Conservation (phyloP, 192 early-diverging fungal species). For the Phlyctochytrium planicorne region DNA sequence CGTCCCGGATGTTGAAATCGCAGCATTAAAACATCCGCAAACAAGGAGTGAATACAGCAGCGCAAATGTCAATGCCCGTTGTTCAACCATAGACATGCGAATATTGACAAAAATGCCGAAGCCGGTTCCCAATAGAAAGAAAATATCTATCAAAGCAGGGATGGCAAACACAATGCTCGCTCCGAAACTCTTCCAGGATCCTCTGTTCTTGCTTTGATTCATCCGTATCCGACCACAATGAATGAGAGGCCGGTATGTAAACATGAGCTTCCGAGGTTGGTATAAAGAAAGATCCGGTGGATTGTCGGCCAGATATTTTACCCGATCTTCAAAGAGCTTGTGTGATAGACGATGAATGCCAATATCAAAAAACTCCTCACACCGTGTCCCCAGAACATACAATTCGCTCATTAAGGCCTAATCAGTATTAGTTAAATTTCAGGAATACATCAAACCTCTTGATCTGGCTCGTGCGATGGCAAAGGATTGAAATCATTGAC, state of each 20-base stretch:
- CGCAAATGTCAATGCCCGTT: background rate
- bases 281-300: background rate
- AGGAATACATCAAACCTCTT: background rate
- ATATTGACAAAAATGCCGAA: background rate
- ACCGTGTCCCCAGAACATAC: background rate
- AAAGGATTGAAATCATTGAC: slow-evolving; percentile 1
- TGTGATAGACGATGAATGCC: background rate
- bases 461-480: background rate
- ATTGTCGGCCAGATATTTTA: background rate
- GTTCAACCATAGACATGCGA: background rate
- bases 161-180: background rate
- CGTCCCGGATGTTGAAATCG: background rate
- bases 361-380: background rate
- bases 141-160: background rate
- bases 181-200: background rate
- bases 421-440: background rate
- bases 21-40: background rate
- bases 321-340: background rate
- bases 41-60: background rate
- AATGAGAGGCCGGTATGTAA: background rate
- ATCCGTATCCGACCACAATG: slow-evolving; percentile 1
- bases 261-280: background rate
- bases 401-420: background rate
- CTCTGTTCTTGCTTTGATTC: background rate
- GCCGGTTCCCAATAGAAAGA: background rate